Conservation (phyloP, 345 rosid genomes). For the Geranium brycei region DNA sequence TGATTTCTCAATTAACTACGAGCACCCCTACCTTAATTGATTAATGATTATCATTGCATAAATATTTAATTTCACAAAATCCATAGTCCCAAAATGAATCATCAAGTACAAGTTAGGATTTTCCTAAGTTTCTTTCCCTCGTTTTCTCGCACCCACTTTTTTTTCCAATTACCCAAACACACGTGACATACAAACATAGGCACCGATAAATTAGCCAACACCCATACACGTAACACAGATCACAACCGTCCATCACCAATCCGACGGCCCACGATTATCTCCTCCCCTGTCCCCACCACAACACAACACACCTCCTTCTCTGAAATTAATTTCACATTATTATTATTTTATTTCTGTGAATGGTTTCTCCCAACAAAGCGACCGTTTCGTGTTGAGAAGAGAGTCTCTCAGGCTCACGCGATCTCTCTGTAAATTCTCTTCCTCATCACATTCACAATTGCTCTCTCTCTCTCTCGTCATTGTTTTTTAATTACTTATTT, state of each 20-base stretch:
- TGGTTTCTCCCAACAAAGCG: not conserved
- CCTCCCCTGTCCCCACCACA: not conserved
- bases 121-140: no score
- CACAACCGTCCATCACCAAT: not conserved
- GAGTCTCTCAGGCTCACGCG: not conserved
- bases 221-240: not conserved
- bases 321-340: not conserved
- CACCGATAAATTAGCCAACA: not conserved
- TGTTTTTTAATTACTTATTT: no score
- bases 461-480: not conserved
- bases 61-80: no score
- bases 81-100: no score
- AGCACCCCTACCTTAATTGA: no score
- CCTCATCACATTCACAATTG: not conserved
- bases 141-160: no score
- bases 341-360: no score
- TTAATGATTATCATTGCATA: no score
- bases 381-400: not conserved
- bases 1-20: no score
- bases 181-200: not conserved
- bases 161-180: not conserved
- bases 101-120: no score
- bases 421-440: not conserved
- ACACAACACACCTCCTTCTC: not conserved
- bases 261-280: not conserved